These are phyloP conservation scores for Aspergillus transmontanensis DNA, from an alignment of 2,329 filamentous ascomycete species.

Conservation along the genomic window DNA sequence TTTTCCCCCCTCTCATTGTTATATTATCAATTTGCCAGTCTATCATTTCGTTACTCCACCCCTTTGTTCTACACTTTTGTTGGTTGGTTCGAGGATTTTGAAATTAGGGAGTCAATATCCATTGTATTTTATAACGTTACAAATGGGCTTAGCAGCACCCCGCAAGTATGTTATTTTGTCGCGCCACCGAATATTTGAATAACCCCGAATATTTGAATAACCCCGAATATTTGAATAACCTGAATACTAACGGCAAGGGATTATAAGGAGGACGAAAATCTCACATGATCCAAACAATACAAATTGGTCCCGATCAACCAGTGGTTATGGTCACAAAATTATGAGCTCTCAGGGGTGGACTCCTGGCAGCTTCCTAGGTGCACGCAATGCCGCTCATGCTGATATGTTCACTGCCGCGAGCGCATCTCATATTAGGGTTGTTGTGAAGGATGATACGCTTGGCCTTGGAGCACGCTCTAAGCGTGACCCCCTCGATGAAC, in stretches of 20 bases:
- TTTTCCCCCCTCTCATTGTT: background rate
- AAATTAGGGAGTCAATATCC: background rate
- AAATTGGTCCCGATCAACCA: conserved; percentile 81
- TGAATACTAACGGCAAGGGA: background rate
- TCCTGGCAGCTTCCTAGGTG: conserved; percentile 80
- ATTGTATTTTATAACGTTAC: background rate
- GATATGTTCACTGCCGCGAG: conserved; percentile 78
- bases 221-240: background rate
- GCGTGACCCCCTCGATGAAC: conserved; percentile 65
- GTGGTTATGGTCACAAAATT: conserved; percentile 85
- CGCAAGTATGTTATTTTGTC: conserved; percentile 59
- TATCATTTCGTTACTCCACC: conserved; percentile 12
- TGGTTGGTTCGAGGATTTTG: background rate
- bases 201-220: too few relatives aligned
- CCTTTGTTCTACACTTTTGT: background rate
- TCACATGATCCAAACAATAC: conserved; percentile 94
- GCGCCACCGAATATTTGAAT: too few relatives aligned
- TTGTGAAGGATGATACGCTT: conserved; percentile 86
- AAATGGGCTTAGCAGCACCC: conserved; percentile 70
- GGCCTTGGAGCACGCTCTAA: conserved; percentile 82
- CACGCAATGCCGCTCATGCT: conserved; percentile 72
- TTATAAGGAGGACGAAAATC: conserved; percentile 66
- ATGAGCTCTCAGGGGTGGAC: conserved; percentile 88
- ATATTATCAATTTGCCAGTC: background rate
- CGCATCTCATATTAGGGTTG: conserved; percentile 80